phyloP scores from a whole-genome alignment of 345 rosid species.

The Citrus cavaleriei region DNA sequence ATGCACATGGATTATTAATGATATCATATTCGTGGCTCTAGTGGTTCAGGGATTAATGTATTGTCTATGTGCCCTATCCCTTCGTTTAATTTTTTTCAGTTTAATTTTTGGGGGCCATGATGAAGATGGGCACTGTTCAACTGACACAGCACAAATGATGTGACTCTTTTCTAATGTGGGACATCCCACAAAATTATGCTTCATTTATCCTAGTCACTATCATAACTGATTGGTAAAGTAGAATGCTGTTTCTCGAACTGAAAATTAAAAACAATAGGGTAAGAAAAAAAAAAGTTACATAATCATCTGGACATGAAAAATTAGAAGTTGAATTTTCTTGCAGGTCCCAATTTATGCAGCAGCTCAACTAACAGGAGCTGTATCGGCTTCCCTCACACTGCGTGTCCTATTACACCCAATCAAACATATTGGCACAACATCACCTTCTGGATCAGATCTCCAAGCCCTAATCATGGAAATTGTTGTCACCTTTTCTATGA shows the following conservation, averaged over 20 bases:
- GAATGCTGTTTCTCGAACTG: background rate
- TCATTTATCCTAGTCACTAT: too few species aligned
- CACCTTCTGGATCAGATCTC: conserved; percentile 44
- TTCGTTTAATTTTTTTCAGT: background rate
- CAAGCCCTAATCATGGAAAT: conserved; percentile 57
- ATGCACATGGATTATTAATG: too few species aligned
- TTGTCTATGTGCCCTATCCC: background rate
- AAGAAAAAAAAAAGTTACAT: background rate
- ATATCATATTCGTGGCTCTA: too few species aligned
- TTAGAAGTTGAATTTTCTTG: background rate
- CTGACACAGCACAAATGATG: background rate
- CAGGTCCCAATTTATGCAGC: conserved; percentile 50
- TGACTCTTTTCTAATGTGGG: background rate
- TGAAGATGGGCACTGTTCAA: background rate
- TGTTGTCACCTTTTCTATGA: conserved; percentile 46
- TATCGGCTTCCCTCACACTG: conserved; percentile 32
- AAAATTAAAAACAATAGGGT: too few species aligned
- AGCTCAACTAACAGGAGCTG: conserved; percentile 45
- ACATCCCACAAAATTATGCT: background rate
- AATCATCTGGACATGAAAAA: background rate
- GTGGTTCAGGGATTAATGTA: too few species aligned
- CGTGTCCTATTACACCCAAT: conserved; percentile 37
- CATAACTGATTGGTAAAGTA: background rate
- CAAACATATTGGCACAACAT: conserved; percentile 36
- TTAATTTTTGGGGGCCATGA: background rate